Percentiles rank a stretch among this genome's conserved stretches.
These are phyloP conservation scores for Paramyrothecium sp. DNA, from an alignment of 2,329 filamentous ascomycete genomes.

Conservation along the genomic window DNA sequence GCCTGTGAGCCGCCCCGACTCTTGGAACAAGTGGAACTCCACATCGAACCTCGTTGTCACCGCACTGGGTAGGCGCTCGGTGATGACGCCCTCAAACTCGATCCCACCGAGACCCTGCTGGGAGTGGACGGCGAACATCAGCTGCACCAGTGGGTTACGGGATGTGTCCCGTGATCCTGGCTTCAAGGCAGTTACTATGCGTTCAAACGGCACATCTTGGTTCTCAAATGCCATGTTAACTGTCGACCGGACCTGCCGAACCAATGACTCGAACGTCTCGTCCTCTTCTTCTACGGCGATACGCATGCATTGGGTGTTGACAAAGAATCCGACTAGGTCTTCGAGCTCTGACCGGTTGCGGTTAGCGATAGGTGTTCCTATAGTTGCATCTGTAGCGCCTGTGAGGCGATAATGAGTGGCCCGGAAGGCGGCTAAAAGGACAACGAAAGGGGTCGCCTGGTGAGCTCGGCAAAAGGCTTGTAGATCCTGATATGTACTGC, in stretches of 20 bases:
- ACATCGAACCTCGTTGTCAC: slow-evolving; percentile 8
- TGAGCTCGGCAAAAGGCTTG: not conserved
- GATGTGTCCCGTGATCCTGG: slow-evolving; percentile 9
- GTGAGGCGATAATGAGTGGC: slow-evolving; percentile 6
- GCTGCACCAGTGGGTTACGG: slow-evolving; percentile 14
- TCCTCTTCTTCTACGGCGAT: slow-evolving; percentile 1
- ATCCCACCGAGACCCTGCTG: slow-evolving; percentile 14
- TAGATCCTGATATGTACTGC: not conserved
- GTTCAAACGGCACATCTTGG: slow-evolving; percentile 7
- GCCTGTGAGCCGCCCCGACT: slow-evolving; percentile 1
- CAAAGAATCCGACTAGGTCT: slow-evolving; percentile 7
- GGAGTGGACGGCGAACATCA: slow-evolving; percentile 17
- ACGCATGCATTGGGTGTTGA: slow-evolving; percentile 7
- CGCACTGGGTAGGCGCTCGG: slow-evolving; percentile 1
- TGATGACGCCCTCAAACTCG: slow-evolving; percentile 14
- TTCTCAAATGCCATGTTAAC: slow-evolving; percentile 4
- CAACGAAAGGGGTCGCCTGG: not conserved
- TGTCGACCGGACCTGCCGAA: slow-evolving; percentile 4
- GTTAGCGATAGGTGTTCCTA: slow-evolving; percentile 4
- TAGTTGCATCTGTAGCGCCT: slow-evolving; percentile 2
- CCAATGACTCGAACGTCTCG: slow-evolving; percentile 4
- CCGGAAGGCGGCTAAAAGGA: slow-evolving; percentile 3
- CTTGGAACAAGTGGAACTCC: slow-evolving; percentile 12
- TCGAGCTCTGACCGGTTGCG: slow-evolving; percentile 2
- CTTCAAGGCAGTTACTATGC: slow-evolving; percentile 1